phyloP scores from a whole-genome alignment of 2,329 filamentous ascomycete species.

The Erysiphe pulchra region DNA sequence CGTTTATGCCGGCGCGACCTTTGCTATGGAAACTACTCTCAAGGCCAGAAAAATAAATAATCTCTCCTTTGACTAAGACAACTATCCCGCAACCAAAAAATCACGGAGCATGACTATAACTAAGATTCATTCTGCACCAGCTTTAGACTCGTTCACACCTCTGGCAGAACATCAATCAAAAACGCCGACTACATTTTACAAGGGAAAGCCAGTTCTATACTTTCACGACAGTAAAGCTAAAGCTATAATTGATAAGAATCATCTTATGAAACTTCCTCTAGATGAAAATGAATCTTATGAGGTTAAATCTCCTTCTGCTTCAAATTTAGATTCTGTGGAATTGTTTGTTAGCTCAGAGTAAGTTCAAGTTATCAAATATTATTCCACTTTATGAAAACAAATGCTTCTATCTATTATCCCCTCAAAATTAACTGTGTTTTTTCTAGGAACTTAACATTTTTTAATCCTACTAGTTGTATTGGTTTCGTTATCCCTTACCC shows the following conservation, averaged over 20 bases:
- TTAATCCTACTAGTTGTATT: constrained; percentile 26
- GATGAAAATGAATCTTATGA: constrained; percentile 23
- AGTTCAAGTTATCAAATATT: constrained; percentile 3
- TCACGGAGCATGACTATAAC: constrained; percentile 14
- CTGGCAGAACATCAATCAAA: constrained; percentile 44
- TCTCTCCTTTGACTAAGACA: neutral
- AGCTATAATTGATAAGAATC: constrained; percentile 28
- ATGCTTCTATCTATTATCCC: too few species aligned
- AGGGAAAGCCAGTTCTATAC: constrained; percentile 45
- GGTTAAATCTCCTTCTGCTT: constrained; percentile 14
- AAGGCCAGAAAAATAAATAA: neutral
- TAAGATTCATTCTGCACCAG: constrained; percentile 30
- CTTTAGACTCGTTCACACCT: constrained; percentile 31
- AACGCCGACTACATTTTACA: constrained; percentile 48
- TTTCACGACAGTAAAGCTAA: constrained; percentile 30
- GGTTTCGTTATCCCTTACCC: constrained; percentile 51
- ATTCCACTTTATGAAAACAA: too few species aligned
- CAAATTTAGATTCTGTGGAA: constrained; percentile 19
- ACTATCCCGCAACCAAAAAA: neutral
- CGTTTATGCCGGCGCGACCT: neutral
- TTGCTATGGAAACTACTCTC: neutral
- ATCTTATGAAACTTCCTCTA: constrained; percentile 25
- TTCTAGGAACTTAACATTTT: constrained; percentile 32
- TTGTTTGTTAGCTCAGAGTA: constrained; percentile 34
- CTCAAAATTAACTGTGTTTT: constrained; percentile 1